Base-by-base conservation (phyloP, 2,329 filamentous ascomycete genomes). In the Aspergillus floridensis region DNA sequence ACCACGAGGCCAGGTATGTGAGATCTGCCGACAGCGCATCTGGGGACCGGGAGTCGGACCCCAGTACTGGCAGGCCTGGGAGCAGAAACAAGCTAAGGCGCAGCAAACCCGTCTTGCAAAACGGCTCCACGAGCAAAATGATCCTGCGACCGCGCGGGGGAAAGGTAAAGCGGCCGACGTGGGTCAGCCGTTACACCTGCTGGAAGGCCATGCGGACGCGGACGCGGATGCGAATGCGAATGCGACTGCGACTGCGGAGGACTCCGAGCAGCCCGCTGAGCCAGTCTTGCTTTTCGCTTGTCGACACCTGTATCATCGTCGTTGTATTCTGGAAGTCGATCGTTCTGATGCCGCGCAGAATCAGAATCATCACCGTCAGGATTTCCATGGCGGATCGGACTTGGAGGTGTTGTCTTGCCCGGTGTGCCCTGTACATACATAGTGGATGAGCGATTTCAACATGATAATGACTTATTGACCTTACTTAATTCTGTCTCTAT, bases 21-120 rank as follows among this genome's bases (percentile, higher is more conserved):
- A 97, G 75, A 88, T 87, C 1, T 99, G 96, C 67, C 88, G 88
- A 51, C 85, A 85, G 51, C 83, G 93, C 6, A 84, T 92, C 1
- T 99, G 95, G 93, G 96, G 95, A 0, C 92, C 93, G 0, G 93
- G 92, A 0, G 88, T 92, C 0, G 89, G 90, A 0, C 84, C 86
- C 0, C 84, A 86, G 41, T 84, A 96, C 1, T 96, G 92, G 80
- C 87, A 90, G 53, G 88, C 88, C 0, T 98, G 92, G 92, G 87
- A 95, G 73, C 82, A 84, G 57, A 84, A 80, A 65, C 77, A 77
- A 59, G 69, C 70, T 19, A 66, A 74, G 58, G 68, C 66, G 31
- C 61, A 67, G n/a, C 67, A 71, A 47, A 71, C 65, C 53, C 72
- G 70, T 29, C 64, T 72, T 32, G 64, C 65, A 19, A 70, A 65